phyloP scores from a whole-genome alignment of 768 basidiomycete genomes.

The Strobilomyces dryophilus region DNA sequence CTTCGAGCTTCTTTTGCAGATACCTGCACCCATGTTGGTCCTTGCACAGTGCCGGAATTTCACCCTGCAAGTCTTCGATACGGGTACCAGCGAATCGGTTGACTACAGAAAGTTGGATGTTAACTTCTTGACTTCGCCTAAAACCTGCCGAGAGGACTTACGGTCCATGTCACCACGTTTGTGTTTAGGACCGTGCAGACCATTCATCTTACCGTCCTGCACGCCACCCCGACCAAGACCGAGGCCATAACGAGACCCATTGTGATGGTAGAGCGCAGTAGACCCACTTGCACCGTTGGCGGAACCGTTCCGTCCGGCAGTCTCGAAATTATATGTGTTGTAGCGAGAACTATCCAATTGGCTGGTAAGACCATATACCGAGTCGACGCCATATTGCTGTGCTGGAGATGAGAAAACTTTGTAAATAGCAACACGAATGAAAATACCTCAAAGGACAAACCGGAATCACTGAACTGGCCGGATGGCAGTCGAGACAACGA shows the following conservation, averaged over 20 bases:
- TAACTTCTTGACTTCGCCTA: background rate
- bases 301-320: conserved; percentile 37
- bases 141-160: conserved; percentile 46
- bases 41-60: conserved; percentile 92
- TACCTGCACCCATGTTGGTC: conserved; percentile 99
- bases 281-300: conserved; percentile 51
- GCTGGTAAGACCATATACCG: conserved; percentile 43
- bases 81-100: conserved; percentile 97
- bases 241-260: conserved; percentile 72
- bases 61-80: conserved; percentile 92
- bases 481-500: conserved; percentile 68
- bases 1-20: conserved; percentile 97
- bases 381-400: conserved; percentile 57
- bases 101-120: conserved; percentile 42
- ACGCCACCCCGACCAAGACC: conserved; percentile 53
- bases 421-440: conserved; percentile 13
- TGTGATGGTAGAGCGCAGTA: conserved; percentile 74
- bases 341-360: conserved; percentile 52
- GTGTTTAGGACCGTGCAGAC: conserved; percentile 89
- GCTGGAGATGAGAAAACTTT: conserved; percentile 9
- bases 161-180: conserved; percentile 92
- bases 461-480: conserved; percentile 51
- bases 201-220: conserved; percentile 82
- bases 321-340: conserved; percentile 55
- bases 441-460: conserved; percentile 53